phyloP scores from a whole-genome alignment of 2,329 filamentous ascomycete species.

The Ascochyta lentis region DNA sequence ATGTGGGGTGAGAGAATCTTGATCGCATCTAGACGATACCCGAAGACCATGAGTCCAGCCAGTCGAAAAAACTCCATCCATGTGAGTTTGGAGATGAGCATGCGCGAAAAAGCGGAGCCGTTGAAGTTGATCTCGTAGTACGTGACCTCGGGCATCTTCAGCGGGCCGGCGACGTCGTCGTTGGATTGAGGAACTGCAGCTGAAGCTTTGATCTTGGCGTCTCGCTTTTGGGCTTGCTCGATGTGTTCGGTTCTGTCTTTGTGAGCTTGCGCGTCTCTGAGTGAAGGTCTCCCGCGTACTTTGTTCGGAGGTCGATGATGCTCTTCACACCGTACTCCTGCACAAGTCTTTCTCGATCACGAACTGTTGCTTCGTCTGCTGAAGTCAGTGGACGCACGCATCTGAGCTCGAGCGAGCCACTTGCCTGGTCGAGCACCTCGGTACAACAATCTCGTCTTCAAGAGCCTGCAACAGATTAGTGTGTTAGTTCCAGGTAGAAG shows the following conservation, averaged over 20 bases:
- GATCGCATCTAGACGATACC: constrained; percentile 73
- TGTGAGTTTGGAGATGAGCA: constrained; percentile 70
- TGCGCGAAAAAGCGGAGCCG: constrained; percentile 71
- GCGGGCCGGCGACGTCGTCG: constrained; percentile 59
- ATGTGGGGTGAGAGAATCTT: constrained; percentile 73
- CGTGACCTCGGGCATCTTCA: constrained; percentile 67
- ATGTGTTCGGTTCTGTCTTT: constrained; percentile 71
- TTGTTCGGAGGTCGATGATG: constrained; percentile 80
- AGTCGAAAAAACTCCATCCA: constrained; percentile 72
- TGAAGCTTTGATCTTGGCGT: constrained; percentile 55
- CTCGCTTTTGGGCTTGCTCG: constrained; percentile 69
- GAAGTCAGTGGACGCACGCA: constrained; percentile 3
- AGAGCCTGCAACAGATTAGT: constrained; percentile 18
- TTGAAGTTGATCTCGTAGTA: constrained; percentile 77
- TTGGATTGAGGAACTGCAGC: constrained; percentile 57
- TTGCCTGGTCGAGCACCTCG: constrained; percentile 47
- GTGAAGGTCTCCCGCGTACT: constrained; percentile 55
- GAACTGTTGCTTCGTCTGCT: constrained; percentile 71
- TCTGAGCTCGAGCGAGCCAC: not conserved
- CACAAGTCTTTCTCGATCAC: constrained; percentile 67
- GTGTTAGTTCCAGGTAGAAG: not conserved
- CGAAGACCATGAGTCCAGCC: constrained; percentile 67
- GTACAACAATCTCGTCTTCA: constrained; percentile 40
- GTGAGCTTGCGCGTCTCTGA: constrained; percentile 4
- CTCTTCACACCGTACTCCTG: constrained; percentile 70